Base-by-base conservation (phyloP, 768 basidiomycete species). In the Suillus tomentosus region DNA sequence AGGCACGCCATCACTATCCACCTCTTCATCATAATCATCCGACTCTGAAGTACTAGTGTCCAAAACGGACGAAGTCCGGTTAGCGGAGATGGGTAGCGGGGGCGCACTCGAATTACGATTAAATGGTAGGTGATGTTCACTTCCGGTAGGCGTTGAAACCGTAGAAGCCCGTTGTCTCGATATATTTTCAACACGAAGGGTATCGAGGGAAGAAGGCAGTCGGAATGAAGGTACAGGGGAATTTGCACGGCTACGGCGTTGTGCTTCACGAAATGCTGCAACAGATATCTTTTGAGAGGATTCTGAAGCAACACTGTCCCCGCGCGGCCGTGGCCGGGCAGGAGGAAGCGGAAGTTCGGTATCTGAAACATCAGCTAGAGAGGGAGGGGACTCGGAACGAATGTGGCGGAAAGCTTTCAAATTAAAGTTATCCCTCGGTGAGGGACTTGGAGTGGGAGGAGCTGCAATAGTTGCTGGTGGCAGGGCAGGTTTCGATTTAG, bases 191-290 rank as follows among this genome's bases (percentile, higher is more conserved):
- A 67, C 53, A 22, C 77, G 75, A 42, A 76, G 69, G 7, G 71
- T 73, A 47, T 77, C 76, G 43, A 70, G 63, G 19, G 70, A 57
- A 3, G 76, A 79, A 37, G 79, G 79, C 13, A 79, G 82, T 54
- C 77, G 80, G 67, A 79, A 79, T 42, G 79, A 84, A 37, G 87
- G 83, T 0, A 76, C 80, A 11, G 90, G 89, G 0, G 88, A 90
- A 60, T 82, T 84, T 14, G 88, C 81, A 34, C 80, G 74, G 67
- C 87, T 87, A 56, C 87, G 81, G 48, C 90, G 79, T 62, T 91
- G 89, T 22, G 84, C 89, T 78, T 92, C 91, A 61, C 89, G 85
- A 72, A 93, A 93, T 3, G 91, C 91, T 3, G 90, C 91, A 39
- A 93, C 87, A 9, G 89, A 89, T 31, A 93, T 92, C 61, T 90